phyloP scores from a whole-genome alignment of 495 filamentous ascomycete genomes.

The Lasiosphaeria miniovina region DNA sequence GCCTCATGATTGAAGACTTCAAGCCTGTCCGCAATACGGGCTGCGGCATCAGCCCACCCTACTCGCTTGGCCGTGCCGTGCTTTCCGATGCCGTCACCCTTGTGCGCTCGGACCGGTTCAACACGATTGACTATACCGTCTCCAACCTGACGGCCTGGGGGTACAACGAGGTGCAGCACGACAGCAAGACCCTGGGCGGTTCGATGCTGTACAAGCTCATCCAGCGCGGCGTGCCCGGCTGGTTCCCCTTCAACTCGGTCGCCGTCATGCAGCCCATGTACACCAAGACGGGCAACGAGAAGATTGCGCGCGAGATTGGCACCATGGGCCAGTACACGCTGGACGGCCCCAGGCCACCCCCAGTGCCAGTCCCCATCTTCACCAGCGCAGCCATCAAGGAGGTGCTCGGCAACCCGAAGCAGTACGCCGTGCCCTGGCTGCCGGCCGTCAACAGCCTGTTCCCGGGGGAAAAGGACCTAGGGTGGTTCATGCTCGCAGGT shows the following conservation, averaged over 20 bases:
- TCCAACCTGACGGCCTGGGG: constrained; percentile 76
- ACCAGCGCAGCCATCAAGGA: constrained; percentile 8
- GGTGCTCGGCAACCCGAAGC: constrained; percentile 8
- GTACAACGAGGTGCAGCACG: constrained; percentile 64
- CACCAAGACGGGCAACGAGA: constrained; percentile 52
- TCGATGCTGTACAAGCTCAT: constrained; percentile 74
- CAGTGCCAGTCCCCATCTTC: constrained; percentile 7
- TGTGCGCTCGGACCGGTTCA: constrained; percentile 79
- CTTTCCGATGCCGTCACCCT: constrained; percentile 77
- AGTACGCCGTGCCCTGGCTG: constrained; percentile 14
- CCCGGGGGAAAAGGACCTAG: constrained; percentile 15
- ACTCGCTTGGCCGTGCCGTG: constrained; percentile 68
- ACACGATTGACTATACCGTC: constrained; percentile 64
- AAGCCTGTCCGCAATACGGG: constrained; percentile 64
- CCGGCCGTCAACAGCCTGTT: constrained; percentile 8
- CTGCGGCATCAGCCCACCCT: constrained; percentile 67
- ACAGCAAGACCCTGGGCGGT: constrained; percentile 64
- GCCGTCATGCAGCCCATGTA: constrained; percentile 69
- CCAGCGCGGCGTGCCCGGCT: constrained; percentile 65
- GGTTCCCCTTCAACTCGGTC: constrained; percentile 68
- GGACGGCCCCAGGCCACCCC: constrained; percentile 36
- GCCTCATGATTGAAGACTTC: constrained; percentile 69
- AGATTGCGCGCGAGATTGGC: constrained; percentile 61
- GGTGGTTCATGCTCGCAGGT: constrained; percentile 18
- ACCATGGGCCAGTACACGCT: constrained; percentile 61